Conservation (phyloP, 345 rosid species). For the Orychophragmus violaceus region DNA sequence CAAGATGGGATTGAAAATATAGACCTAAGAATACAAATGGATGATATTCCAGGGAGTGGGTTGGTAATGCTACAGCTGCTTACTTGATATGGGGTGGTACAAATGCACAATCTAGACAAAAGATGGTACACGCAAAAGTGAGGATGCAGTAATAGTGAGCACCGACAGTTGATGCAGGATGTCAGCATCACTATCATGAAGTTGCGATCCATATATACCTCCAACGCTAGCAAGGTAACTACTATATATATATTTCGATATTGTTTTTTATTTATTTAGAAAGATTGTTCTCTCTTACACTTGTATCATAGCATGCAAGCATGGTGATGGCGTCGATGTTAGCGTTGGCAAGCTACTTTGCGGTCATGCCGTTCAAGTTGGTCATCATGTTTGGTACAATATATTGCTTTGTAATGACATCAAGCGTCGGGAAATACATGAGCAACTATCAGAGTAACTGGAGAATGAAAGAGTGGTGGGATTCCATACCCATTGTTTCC, state of each 20-base stretch:
- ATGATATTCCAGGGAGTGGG: too few species aligned
- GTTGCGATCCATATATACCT: slow-evolving; percentile 52
- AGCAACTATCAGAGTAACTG: slow-evolving; percentile 47
- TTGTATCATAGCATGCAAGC: slow-evolving; percentile 56
- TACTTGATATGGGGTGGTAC: slow-evolving; percentile 39
- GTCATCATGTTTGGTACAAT: slow-evolving; percentile 34
- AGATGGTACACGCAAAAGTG: slow-evolving; percentile 25
- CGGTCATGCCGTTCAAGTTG: slow-evolving; percentile 49
- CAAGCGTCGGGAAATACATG: slow-evolving; percentile 39
- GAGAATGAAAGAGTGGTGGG: slow-evolving; percentile 87
- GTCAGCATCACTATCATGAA: slow-evolving; percentile 60
- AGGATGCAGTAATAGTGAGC: slow-evolving; percentile 52
- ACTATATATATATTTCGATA: neutral
- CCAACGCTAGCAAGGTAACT: slow-evolving; percentile 57
- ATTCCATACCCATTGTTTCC: slow-evolving; percentile 63
- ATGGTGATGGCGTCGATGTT: slow-evolving; percentile 39
- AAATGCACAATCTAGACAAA: slow-evolving; percentile 47
- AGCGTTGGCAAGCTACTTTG: slow-evolving; percentile 43
- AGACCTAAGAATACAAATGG: too few species aligned
- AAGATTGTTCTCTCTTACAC: neutral
- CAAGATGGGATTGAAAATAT: too few species aligned
- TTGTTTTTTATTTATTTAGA: neutral
- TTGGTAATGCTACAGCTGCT: slow-evolving; percentile 53
- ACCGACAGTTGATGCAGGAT: slow-evolving; percentile 48
- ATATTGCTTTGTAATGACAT: slow-evolving; percentile 38